A percentile compares a stretch with the other conserved stretches of the same genome.
These are phyloP conservation scores for Lentinula raphanica DNA, from an alignment of 768 basidiomycete species.

Conservation along the genomic window DNA sequence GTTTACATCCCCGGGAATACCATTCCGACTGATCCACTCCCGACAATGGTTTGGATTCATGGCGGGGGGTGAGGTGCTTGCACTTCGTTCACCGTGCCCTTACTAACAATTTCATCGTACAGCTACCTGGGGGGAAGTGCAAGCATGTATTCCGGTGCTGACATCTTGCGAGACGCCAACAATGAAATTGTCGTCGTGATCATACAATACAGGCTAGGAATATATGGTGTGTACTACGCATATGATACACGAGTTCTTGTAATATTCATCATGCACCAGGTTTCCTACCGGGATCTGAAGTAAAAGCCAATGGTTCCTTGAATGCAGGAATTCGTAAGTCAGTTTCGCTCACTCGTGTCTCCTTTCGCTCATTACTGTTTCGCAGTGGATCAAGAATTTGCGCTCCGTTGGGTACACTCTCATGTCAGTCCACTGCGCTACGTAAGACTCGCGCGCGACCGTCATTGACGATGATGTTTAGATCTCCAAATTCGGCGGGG, in stretches of 20 bases:
- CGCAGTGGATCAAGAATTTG: conserved; percentile 30
- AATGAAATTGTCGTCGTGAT: conserved; percentile 21
- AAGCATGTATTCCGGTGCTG: conserved; percentile 12
- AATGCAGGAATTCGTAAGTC: conserved; percentile 30
- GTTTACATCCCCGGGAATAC: conserved; percentile 23
- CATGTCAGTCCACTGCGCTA: conserved; percentile 17
- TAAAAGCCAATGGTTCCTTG: conserved; percentile 24
- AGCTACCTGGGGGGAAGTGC: conserved; percentile 22
- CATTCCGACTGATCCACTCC: conserved; percentile 13
- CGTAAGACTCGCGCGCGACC: neutral
- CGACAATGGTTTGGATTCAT: conserved; percentile 31
- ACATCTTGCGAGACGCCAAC: conserved; percentile 20
- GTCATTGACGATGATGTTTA: conserved; percentile 5
- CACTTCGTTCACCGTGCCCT: neutral
- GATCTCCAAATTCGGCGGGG: conserved; percentile 31
- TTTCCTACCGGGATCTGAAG: conserved; percentile 24
- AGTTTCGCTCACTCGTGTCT: neutral
- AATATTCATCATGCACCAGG: conserved; percentile 8
- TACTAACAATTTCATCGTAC: neutral
- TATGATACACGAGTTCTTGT: neutral
- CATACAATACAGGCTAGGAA: conserved; percentile 31
- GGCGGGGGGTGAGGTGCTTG: conserved; percentile 27
- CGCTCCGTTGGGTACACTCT: conserved; percentile 29
- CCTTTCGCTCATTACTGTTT: neutral
- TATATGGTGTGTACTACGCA: conserved; percentile 16